Evolutionary conservation across 805 yeast species (phyloP), one percentile per base, ranked within the genome.

Genomic region (Saccharomyces eubayanus): DNA sequence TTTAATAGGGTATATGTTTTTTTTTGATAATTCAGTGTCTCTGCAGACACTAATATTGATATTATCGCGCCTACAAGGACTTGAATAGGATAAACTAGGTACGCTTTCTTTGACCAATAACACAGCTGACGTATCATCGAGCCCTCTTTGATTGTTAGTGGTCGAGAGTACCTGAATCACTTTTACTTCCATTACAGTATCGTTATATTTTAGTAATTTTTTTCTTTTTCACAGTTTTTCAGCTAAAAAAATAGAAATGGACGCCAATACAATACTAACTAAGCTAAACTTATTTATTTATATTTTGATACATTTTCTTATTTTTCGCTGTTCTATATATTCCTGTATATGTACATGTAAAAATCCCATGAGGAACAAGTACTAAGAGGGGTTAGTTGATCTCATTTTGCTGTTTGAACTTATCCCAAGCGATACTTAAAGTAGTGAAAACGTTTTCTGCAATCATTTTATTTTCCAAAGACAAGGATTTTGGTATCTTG

Each of bases 381-480:
- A 14, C 16, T 12, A 1, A 14, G n/a, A 24, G 46, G 24, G 20
- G 28, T 57, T 53, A 74, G 47, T 62, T 69, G 48, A 81, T 67
- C 29, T 72, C 74, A 64, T 87, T 86, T 53, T 79, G 79, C 45
- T 67, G 72, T 62, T 85, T 87, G 68, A 89, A 90, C 21, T 68
- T 71, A 60, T 89, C 97, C 98, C 99, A 94, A 2, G 97, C 90
- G 60, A 82, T 79, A 68, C 90, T 92, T 57, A 94, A 73, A 0
- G 83, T 77, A 43, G 90, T 86, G 65, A 94, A 94, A 0, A 92
- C 92, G 27, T 82, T 83, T 61, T 91, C 92, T 14, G 97, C 94
- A 48, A 92, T 76, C 84, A 92, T 79, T 65, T 85, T 84, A 53
- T 81, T 80, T 62, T 89, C 95, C 5, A 83, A 73, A 6, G 83